Evolutionary conservation across 179 eudicot genomes (phyloP).

Genomic region (Beta corolliflora): DNA sequence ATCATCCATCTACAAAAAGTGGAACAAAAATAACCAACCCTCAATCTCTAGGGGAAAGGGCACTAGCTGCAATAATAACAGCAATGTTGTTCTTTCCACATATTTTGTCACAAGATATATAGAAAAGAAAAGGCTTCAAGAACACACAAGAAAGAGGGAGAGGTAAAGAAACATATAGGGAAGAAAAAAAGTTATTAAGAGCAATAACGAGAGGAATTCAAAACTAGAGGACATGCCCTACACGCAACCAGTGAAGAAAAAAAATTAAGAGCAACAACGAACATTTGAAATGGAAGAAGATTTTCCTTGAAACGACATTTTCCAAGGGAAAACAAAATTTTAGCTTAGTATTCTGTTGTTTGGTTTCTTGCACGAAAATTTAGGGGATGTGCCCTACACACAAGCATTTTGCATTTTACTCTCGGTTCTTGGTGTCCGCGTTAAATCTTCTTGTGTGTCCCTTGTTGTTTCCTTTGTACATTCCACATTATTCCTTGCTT

Average conservation of each 20-base stretch:
- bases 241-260: neutral
- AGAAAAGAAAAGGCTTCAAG: neutral
- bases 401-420: no score
- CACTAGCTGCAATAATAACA: neutral
- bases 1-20: neutral
- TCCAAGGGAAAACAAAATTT: no score
- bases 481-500: no score
- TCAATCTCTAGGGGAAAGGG: neutral
- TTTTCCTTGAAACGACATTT: no score
- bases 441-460: no score
- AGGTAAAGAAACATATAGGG: neutral
- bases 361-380: no score
- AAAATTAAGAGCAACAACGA: neutral
- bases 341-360: no score
- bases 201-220: neutral
- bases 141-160: neutral
- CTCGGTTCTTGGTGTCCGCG: no score
- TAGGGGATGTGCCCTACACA: no score
- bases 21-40: neutral
- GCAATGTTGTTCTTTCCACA: neutral
- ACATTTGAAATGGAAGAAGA: no score
- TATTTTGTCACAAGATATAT: neutral
- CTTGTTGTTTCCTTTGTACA: no score
- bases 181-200: neutral
- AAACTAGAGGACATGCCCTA: neutral